Evolutionary conservation across 2,329 filamentous ascomycete genomes (phyloP), one percentile per base, ranked within the genome.

Genomic region (Lachnellula subtilissima): DNA sequence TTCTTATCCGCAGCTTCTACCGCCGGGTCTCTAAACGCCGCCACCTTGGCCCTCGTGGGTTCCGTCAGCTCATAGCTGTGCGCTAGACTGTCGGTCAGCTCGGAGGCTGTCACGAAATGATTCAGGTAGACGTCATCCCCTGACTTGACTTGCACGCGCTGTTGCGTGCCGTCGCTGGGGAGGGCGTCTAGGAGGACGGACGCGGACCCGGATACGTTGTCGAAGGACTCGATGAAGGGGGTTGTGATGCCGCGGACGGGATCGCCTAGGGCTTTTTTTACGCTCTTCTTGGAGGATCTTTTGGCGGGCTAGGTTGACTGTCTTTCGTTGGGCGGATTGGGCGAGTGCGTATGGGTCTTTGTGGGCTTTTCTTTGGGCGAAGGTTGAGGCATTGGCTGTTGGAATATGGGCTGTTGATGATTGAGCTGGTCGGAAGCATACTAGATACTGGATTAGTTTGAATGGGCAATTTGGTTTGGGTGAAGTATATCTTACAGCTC

Each of bases 301-400:
- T 67, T 87, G 90, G 51, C 90, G 85, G 67, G 87, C 82, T 47
- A 93, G 71, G 69, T 96, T 96, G 63, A 88, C 89, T 11, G 87
- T 84, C 73, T 93, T 96, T 60, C 90, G 86, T 70, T 91, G 89
- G 67, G 88, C 83, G 35, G 89, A 86, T 73, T 95, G 90, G 3
- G 87, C 87, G 73, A 88, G 83, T 57, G 86, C 80, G 70, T 95
- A 97, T 0, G 91, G 91, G 66, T 97, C 91, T 69, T 84, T 82
- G 70, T 87, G 85, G 57, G 81, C 82, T 60, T 82, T 80, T 70
- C 85, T 85, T 74, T 82, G 82, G 63, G 88, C 82, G 63, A 64
- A 61, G 37, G 66, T 66, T 40, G 84, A 83, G 22, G 86, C 70
- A 63, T 82, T 83, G 50, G 88, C 86, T 60, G 83, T 82, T 63